Percentiles rank a stretch among this genome's conserved stretches.
Conservation (phyloP, 2,329 filamentous ascomycete species). For the Fusarium sp. region DNA sequence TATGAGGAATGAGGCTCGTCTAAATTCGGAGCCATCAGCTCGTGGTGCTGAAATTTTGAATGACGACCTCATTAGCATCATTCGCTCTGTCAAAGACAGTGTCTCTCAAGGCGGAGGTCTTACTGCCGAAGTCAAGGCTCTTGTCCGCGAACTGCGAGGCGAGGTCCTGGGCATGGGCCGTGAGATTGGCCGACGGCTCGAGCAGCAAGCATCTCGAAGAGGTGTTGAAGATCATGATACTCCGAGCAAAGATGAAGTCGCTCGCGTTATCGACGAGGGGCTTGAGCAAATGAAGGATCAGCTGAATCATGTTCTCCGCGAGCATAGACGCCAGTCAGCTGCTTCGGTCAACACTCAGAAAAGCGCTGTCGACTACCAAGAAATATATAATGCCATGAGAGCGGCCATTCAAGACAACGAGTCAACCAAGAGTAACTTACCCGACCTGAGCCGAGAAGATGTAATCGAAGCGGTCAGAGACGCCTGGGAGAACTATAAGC, state of each 20-base stretch:
- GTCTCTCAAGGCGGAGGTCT: constrained; percentile 87
- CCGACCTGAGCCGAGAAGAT: constrained; percentile 75
- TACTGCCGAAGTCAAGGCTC: constrained; percentile 89
- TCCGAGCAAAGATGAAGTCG: constrained; percentile 73
- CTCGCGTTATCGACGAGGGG: constrained; percentile 80
- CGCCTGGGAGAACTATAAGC: constrained; percentile 94
- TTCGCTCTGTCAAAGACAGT: constrained; percentile 90
- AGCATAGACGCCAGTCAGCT: constrained; percentile 75
- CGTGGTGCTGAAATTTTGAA: constrained; percentile 67
- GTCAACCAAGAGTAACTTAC: constrained; percentile 50
- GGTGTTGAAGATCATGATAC: constrained; percentile 58
- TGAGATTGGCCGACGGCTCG: constrained; percentile 83
- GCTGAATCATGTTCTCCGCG: constrained; percentile 80
- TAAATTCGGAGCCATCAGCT: constrained; percentile 54
- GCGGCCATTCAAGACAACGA: constrained; percentile 74
- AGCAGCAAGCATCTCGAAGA: constrained; percentile 69
- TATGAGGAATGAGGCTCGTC: constrained; percentile 54
- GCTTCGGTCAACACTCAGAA: constrained; percentile 69
- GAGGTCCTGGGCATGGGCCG: constrained; percentile 96
- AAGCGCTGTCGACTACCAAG: constrained; percentile 75
- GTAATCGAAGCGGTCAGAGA: constrained; percentile 88
- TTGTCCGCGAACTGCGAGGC: constrained; percentile 88
- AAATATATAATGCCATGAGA: constrained; percentile 86
- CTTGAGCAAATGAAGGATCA: constrained; percentile 85
- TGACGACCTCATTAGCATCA: constrained; percentile 83